phyloP scores from a whole-genome alignment of 2,329 filamentous ascomycete genomes.

The Polychaeton citri region DNA sequence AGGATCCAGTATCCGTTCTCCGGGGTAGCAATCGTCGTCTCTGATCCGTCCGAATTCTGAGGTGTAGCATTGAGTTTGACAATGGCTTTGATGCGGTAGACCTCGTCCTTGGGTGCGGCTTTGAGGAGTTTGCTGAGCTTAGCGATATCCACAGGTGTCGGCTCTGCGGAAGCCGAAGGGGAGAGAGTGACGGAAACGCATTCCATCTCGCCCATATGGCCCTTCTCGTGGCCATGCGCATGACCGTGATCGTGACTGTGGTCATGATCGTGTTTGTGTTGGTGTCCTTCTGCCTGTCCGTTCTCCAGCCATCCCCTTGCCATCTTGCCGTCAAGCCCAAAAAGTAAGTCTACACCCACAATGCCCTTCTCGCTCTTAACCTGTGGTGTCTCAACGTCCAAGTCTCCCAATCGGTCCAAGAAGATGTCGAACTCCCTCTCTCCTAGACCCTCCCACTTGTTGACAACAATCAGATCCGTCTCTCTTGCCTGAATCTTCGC shows the following conservation, averaged over 20 bases:
- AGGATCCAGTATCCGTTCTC: conserved; percentile 56
- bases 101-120: conserved; percentile 75
- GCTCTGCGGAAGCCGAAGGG: conserved; percentile 11
- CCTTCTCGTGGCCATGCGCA: conserved; percentile 30
- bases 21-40: background rate
- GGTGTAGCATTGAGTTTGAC: conserved; percentile 35
- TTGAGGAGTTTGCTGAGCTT: conserved; percentile 55
- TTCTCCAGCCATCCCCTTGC: conserved; percentile 35
- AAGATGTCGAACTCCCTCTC: conserved; percentile 66
- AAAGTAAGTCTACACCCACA: conserved; percentile 65
- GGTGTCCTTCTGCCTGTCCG: conserved; percentile 24
- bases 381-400: conserved; percentile 63
- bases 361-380: conserved; percentile 73
- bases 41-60: conserved; percentile 20
- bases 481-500: conserved; percentile 78
- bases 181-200: conserved; percentile 67
- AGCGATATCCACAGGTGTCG: conserved; percentile 42
- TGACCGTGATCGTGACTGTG: conserved; percentile 45
- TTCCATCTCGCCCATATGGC: conserved; percentile 76
- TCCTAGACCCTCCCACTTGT: conserved; percentile 73
- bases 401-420: conserved; percentile 63
- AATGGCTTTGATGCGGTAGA: conserved; percentile 84
- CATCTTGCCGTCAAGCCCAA: conserved; percentile 77
- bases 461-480: conserved; percentile 81
- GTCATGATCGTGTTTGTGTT: conserved; percentile 28